Percentiles rank a stretch among this genome's conserved stretches.
Evolutionary conservation across 495 filamentous ascomycete genomes (phyloP).

Genomic region (Aspergillus baeticus): DNA sequence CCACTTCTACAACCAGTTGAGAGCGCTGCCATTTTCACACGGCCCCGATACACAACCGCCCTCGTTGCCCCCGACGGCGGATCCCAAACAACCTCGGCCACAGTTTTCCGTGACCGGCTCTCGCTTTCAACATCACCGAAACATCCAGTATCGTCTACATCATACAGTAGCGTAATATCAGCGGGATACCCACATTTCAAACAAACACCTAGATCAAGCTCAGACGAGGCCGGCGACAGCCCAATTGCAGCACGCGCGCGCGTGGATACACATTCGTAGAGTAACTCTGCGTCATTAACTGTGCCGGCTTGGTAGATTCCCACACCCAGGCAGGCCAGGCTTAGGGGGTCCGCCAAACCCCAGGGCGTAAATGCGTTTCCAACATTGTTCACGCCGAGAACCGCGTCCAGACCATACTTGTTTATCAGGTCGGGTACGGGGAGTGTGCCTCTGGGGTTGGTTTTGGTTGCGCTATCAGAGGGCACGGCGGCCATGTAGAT

Average conservation of each 20-base stretch:
- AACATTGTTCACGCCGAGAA: slow-evolving; percentile 73
- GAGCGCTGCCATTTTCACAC: slow-evolving; percentile 12
- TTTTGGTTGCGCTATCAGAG: slow-evolving; percentile 6
- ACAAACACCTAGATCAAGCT: neutral
- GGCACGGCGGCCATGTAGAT: slow-evolving; percentile 63
- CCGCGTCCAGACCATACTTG: slow-evolving; percentile 55
- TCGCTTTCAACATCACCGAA: neutral
- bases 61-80: slow-evolving; percentile 28
- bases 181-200: slow-evolving; percentile 16
- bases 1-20: neutral
- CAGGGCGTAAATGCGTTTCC: slow-evolving; percentile 78
- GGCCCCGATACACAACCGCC: slow-evolving; percentile 25
- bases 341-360: slow-evolving; percentile 68
- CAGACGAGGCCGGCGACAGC: slow-evolving; percentile 3
- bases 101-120: slow-evolving; percentile 25
- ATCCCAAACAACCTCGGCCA: slow-evolving; percentile 41
- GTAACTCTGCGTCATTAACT: slow-evolving; percentile 51
- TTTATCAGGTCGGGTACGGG: slow-evolving; percentile 62
- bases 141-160: slow-evolving; percentile 35
- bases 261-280: slow-evolving; percentile 63
- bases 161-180: slow-evolving; percentile 30
- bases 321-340: slow-evolving; percentile 61
- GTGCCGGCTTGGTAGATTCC: slow-evolving; percentile 69
- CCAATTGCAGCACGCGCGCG: slow-evolving; percentile 50
- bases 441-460: slow-evolving; percentile 57